phyloP scores from a whole-genome alignment of 768 basidiomycete species.

The Bullera alba region DNA sequence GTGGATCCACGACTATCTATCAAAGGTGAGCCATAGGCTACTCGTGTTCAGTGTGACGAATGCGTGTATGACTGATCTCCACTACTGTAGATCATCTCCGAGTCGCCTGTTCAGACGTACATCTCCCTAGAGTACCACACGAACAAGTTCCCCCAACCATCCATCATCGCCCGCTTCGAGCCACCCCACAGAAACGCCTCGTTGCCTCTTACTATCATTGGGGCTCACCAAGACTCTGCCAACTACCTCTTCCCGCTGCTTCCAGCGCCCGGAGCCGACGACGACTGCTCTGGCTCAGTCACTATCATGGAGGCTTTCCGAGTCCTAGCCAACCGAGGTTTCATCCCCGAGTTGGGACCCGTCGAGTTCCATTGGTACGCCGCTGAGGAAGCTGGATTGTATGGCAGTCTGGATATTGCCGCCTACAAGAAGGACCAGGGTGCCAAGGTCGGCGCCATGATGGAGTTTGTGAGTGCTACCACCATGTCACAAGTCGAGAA shows the following conservation, averaged over 20 bases:
- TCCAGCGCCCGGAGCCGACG: conserved; percentile 47
- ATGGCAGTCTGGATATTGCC: conserved; percentile 79
- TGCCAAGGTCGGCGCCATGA: conserved; percentile 69
- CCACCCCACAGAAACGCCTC: conserved; percentile 20
- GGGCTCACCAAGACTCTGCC: conserved; percentile 46
- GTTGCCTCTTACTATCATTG: conserved; percentile 35
- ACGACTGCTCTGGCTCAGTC: conserved; percentile 44
- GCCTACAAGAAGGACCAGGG: conserved; percentile 58
- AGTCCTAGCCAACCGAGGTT: conserved; percentile 32
- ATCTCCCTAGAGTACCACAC: conserved; percentile 25
- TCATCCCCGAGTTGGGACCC: conserved; percentile 32
- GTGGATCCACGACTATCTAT: conserved; percentile 26
- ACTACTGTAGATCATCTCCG: conserved; percentile 12
- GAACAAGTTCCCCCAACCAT: conserved; percentile 40
- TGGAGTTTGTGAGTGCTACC: conserved; percentile 53
- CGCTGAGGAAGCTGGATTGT: conserved; percentile 47
- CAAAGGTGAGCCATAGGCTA: conserved; percentile 3
- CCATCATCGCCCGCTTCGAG: conserved; percentile 42
- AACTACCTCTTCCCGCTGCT: conserved; percentile 46
- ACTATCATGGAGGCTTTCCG: conserved; percentile 43
- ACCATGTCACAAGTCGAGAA: too few species aligned
- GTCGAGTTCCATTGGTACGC: conserved; percentile 47
- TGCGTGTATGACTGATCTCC: too few species aligned
- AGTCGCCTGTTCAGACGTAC: conserved; percentile 15
- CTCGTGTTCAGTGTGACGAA: too few species aligned